These are phyloP conservation scores for Parascedosporium putredinis DNA, from an alignment of 2,329 filamentous ascomycete species.

Conservation along the genomic window DNA sequence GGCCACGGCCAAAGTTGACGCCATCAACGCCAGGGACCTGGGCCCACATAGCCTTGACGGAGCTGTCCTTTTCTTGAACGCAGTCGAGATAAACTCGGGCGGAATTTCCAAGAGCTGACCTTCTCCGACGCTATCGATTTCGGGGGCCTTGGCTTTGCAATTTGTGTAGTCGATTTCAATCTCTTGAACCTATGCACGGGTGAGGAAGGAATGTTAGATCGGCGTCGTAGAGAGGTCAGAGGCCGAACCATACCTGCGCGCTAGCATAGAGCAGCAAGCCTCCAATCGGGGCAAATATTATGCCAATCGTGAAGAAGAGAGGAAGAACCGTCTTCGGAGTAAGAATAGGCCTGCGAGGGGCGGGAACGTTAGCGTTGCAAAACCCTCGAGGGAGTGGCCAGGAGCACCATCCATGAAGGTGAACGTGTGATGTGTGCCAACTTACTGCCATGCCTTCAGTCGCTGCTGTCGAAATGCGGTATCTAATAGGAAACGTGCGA, in stretches of 20 bases:
- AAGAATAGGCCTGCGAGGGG: constrained; percentile 62
- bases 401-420: neutral
- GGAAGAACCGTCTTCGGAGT: constrained; percentile 90
- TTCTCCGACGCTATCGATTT: constrained; percentile 14
- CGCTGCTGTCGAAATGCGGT: constrained; percentile 95
- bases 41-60: constrained; percentile 31
- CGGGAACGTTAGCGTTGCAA: neutral
- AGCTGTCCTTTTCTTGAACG: constrained; percentile 52
- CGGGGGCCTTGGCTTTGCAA: constrained; percentile 51
- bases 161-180: constrained; percentile 82
- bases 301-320: constrained; percentile 80
- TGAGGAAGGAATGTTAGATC: neutral
- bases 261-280: constrained; percentile 80
- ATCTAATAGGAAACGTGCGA: constrained; percentile 40
- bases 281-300: constrained; percentile 90
- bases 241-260: constrained; percentile 47
- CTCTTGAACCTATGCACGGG: constrained; percentile 63
- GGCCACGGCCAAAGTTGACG: constrained; percentile 23
- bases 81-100: constrained; percentile 46
- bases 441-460: constrained; percentile 96
- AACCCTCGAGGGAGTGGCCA: neutral
- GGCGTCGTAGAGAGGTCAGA: neutral
- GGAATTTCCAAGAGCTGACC: constrained; percentile 42
- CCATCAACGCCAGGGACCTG: constrained; percentile 27
- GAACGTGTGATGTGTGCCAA: too few relatives aligned